These are phyloP conservation scores for Clarkia xantiana DNA, from an alignment of 345 rosid species.

Conservation along the genomic window DNA sequence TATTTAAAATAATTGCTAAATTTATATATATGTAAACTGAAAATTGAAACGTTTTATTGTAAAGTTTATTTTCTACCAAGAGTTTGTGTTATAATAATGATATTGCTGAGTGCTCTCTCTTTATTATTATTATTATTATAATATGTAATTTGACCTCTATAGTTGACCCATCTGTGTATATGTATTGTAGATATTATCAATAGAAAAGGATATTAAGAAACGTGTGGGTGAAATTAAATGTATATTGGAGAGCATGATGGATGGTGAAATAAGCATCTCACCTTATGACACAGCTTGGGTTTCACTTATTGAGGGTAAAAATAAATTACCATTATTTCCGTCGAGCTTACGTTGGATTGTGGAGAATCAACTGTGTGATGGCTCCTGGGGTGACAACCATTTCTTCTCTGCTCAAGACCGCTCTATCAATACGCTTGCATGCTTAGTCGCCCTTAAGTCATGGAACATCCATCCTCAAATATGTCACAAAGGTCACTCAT, in stretches of 20 bases:
- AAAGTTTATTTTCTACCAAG: too few species aligned
- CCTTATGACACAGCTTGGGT: conserved; percentile 99
- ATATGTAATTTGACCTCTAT: too few species aligned
- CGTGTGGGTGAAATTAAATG: too few species aligned
- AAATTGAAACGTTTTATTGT: too few species aligned
- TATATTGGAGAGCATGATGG: conserved; percentile 49
- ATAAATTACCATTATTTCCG: conserved; percentile 72
- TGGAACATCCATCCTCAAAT: conserved; percentile 65
- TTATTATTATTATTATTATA: too few species aligned
- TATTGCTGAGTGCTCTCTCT: too few species aligned
- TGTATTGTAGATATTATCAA: too few species aligned
- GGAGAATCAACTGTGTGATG: conserved; percentile 62
- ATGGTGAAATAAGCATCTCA: conserved; percentile 76
- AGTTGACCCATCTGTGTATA: too few species aligned
- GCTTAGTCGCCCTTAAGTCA: conserved; percentile 59
- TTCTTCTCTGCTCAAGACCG: conserved; percentile 70
- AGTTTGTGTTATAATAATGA: too few species aligned
- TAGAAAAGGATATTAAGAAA: too few species aligned
- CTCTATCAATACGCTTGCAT: conserved; percentile 65
- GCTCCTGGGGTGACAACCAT: conserved; percentile 80
- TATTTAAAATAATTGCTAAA: too few species aligned
- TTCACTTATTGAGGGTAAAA: conserved; percentile 52
- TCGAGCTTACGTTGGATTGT: conserved; percentile 62
- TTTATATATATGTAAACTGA: too few species aligned
- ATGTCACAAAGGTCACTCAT: not conserved